phyloP scores from a whole-genome alignment of 805 yeast genomes.

The Blastobotrys peoriensis region DNA sequence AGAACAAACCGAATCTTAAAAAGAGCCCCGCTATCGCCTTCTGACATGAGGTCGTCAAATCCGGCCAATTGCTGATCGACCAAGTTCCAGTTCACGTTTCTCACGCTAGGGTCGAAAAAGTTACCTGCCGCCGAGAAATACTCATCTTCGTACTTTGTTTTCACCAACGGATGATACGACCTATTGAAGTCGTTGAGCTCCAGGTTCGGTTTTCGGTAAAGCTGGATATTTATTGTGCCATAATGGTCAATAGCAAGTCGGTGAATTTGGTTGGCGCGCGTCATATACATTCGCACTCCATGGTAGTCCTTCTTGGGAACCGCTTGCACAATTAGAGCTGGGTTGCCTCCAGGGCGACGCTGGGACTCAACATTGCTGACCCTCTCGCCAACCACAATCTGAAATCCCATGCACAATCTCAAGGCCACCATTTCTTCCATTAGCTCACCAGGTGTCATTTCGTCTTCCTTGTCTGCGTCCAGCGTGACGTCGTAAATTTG shows the following conservation, averaged over 20 bases:
- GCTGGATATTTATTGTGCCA: slow-evolving; percentile 71
- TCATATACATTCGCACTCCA: slow-evolving; percentile 66
- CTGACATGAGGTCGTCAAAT: slow-evolving; percentile 60
- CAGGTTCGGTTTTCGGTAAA: slow-evolving; percentile 39
- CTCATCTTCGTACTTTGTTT: slow-evolving; percentile 70
- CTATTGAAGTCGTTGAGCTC: slow-evolving; percentile 24
- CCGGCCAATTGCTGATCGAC: slow-evolving; percentile 92
- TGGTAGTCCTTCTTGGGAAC: slow-evolving; percentile 36
- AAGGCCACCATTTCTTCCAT: slow-evolving; percentile 83
- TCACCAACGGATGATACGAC: slow-evolving; percentile 48
- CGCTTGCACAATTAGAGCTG: slow-evolving; percentile 51
- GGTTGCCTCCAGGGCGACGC: slow-evolving; percentile 49
- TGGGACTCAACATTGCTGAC: slow-evolving; percentile 62
- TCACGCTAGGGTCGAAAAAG: slow-evolving; percentile 40
- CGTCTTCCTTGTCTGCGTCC: slow-evolving; percentile 49
- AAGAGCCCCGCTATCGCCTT: slow-evolving; percentile 41
- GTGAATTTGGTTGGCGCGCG: slow-evolving; percentile 79
- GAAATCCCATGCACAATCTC: slow-evolving; percentile 82
- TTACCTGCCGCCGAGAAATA: slow-evolving; percentile 55
- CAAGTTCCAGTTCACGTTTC: slow-evolving; percentile 74
- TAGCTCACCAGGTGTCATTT: slow-evolving; percentile 52
- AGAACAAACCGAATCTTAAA: slow-evolving; percentile 79
- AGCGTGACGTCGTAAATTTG: slow-evolving; percentile 76
- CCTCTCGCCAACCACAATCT: slow-evolving; percentile 69
- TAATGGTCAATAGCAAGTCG: slow-evolving; percentile 67